Evolutionary conservation across 805 yeast genomes (phyloP).

Genomic region (Wickerhamiella alocasiicola): DNA sequence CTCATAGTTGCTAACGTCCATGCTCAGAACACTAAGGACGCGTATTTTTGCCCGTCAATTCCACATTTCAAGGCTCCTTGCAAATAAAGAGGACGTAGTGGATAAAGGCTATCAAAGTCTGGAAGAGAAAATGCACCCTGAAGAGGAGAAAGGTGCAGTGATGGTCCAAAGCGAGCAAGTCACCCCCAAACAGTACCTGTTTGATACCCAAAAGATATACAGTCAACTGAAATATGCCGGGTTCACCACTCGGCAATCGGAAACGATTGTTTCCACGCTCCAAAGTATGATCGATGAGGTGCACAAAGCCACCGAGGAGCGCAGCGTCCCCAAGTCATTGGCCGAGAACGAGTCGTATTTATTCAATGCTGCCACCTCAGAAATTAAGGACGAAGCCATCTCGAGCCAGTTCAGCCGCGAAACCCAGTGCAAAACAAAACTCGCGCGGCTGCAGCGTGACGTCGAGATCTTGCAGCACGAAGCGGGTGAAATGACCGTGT

Average conservation of each 20-base stretch:
- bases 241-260: constrained; percentile 49
- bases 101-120: constrained; percentile 6
- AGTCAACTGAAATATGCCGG: constrained; percentile 43
- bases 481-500: constrained; percentile 46
- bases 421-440: constrained; percentile 51
- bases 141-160: constrained; percentile 1
- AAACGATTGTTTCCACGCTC: constrained; percentile 38
- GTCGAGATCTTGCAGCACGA: constrained; percentile 66
- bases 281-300: constrained; percentile 28
- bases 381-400: constrained; percentile 64
- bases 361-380: constrained; percentile 87
- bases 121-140: constrained; percentile 1
- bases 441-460: constrained; percentile 59
- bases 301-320: constrained; percentile 26
- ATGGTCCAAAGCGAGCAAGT: constrained; percentile 4
- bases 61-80: background rate
- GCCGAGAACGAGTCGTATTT: constrained; percentile 78
- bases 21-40: background rate
- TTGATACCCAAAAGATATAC: constrained; percentile 55
- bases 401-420: constrained; percentile 58
- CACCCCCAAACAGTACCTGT: constrained; percentile 21
- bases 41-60: background rate
- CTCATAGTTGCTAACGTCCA: too few relatives aligned
- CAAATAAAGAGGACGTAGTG: background rate
- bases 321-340: constrained; percentile 40